Evolutionary conservation across 495 filamentous ascomycete species (phyloP).

Genomic region (Mycothermus thermophilus): DNA sequence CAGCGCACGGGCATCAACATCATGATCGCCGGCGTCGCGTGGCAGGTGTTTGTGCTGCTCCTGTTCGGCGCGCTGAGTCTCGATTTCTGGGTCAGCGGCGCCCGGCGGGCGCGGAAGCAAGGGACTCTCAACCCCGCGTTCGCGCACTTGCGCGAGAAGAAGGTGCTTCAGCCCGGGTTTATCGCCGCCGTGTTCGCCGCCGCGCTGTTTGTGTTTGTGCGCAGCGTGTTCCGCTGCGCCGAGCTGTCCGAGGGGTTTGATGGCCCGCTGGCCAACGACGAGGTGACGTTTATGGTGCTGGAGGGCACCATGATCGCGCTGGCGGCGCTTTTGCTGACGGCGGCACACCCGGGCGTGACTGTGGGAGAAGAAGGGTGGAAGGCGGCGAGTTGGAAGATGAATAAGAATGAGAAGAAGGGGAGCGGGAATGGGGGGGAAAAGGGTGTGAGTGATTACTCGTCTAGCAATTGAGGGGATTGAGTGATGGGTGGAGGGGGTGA

Average conservation of each 20-base stretch:
- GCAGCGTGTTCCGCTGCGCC: conserved; percentile 21
- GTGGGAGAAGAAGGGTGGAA: conserved; percentile 1
- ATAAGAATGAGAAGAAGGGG: background rate
- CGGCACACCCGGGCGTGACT: conserved; percentile 2
- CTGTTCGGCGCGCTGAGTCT: conserved; percentile 12
- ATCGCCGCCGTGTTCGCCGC: conserved; percentile 4
- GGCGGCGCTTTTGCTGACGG: conserved; percentile 16
- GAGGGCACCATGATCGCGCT: conserved; percentile 23
- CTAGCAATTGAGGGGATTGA: too few relatives aligned
- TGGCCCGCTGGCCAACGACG: conserved; percentile 18
- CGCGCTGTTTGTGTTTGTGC: conserved; percentile 22
- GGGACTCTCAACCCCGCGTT: conserved; percentile 1
- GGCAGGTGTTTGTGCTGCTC: conserved; percentile 27
- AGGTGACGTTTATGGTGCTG: conserved; percentile 22
- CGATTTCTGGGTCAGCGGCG: conserved; percentile 10
- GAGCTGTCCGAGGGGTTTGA: conserved; percentile 26
- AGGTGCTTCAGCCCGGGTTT: background rate
- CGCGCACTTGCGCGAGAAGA: background rate
- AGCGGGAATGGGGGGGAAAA: too few relatives aligned
- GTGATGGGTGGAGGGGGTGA: too few relatives aligned
- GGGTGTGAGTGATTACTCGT: too few relatives aligned
- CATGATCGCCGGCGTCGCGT: conserved; percentile 33
- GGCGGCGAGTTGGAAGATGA: conserved; percentile 3
- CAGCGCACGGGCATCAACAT: conserved; percentile 24
- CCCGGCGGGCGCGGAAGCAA: background rate